Evolutionary conservation across 2,329 filamentous ascomycete species (phyloP).

Genomic region (Dactylonectria estremocensis): DNA sequence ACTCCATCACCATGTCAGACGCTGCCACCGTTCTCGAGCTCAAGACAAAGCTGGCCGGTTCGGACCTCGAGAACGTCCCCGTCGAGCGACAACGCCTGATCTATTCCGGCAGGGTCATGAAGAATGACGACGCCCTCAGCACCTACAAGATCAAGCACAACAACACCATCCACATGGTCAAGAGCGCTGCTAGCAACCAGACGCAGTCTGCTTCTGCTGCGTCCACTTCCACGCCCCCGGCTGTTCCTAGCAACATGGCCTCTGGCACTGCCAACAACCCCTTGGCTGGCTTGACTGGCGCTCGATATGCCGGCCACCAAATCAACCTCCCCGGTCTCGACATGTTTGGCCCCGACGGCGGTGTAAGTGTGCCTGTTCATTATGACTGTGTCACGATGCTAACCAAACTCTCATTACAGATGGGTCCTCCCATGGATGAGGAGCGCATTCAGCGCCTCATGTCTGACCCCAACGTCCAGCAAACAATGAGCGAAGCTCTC

Average conservation of each 20-base stretch:
- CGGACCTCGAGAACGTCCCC: constrained; percentile 89
- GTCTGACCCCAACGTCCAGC: constrained; percentile 87
- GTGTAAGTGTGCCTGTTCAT: constrained; percentile 72
- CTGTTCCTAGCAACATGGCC: constrained; percentile 81
- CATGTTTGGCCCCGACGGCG: constrained; percentile 94
- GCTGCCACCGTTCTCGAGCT: constrained; percentile 86
- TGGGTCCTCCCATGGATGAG: constrained; percentile 87
- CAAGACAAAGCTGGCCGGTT: constrained; percentile 87
- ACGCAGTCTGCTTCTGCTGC: constrained; percentile 60
- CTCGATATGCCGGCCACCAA: constrained; percentile 89
- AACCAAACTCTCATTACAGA: constrained; percentile 66
- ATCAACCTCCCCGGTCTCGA: constrained; percentile 89
- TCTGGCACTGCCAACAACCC: constrained; percentile 90
- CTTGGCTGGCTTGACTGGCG: constrained; percentile 90
- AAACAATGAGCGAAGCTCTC: constrained; percentile 93
- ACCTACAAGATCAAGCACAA: constrained; percentile 96
- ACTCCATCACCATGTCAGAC: constrained; percentile 84
- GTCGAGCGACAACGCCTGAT: constrained; percentile 93
- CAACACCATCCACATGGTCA: constrained; percentile 96
- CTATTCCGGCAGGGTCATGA: constrained; percentile 97
- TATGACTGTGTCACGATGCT: constrained; percentile 17
- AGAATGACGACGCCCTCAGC: constrained; percentile 89
- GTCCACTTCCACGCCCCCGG: constrained; percentile 59
- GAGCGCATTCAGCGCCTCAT: constrained; percentile 90
- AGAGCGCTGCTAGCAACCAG: constrained; percentile 91